Evolutionary conservation across 441 rosid genomes (phyloP).

Genomic region (Metrosideros polymorpha): DNA sequence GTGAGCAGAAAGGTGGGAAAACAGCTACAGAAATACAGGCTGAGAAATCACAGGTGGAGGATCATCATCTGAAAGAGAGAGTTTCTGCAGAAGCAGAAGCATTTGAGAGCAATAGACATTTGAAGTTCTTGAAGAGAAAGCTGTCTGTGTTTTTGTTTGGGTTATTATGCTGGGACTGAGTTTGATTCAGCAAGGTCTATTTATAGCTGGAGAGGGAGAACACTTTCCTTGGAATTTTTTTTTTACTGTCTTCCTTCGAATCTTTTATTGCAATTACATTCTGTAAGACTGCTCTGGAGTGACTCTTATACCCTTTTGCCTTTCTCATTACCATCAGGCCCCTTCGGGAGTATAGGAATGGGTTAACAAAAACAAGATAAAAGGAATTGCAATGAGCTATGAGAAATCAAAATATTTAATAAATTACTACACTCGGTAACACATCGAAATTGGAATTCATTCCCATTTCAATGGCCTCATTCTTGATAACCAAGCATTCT

Average conservation of each 20-base stretch:
- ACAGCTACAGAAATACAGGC: neutral
- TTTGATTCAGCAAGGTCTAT: constrained; percentile 12
- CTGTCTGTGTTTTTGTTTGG: neutral
- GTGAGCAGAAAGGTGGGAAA: neutral
- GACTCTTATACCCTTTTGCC: neutral
- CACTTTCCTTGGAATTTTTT: neutral
- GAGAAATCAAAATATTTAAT: neutral
- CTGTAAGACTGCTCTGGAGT: neutral
- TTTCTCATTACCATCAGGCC: neutral
- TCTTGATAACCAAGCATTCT: too few relatives aligned
- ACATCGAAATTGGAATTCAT: neutral
- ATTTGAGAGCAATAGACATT: neutral
- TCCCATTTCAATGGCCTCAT: too few relatives aligned
- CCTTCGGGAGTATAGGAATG: neutral
- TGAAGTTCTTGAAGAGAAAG: neutral
- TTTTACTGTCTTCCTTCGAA: neutral
- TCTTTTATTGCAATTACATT: neutral
- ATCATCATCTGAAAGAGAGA: neutral
- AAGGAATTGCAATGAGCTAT: neutral
- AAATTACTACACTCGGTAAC: neutral
- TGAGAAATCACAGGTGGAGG: neutral
- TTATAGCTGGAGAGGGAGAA: constrained; percentile 25
- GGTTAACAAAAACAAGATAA: neutral
- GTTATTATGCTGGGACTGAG: neutral
- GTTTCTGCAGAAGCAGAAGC: neutral